Evolutionary conservation across 495 filamentous ascomycete species (phyloP).

Genomic region (Hypomontagnella submonticulosa): DNA sequence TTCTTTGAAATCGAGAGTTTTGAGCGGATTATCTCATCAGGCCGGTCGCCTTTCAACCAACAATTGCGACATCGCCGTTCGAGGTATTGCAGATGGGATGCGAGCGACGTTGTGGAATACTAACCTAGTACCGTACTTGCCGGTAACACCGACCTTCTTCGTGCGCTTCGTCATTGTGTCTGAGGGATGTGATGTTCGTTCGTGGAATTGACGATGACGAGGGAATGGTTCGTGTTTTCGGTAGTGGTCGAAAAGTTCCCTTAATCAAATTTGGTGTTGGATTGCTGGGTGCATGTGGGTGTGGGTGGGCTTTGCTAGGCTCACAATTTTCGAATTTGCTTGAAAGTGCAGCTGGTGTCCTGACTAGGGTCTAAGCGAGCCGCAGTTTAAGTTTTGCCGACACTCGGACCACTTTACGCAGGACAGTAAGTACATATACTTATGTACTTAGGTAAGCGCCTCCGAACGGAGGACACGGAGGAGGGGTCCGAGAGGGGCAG

Average conservation of each 20-base stretch:
- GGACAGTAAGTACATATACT: neutral
- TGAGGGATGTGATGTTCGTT: conserved; percentile 49
- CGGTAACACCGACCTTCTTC: conserved; percentile 93
- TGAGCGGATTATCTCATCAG: neutral
- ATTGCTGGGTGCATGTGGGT: conserved; percentile 12
- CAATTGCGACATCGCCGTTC: conserved; percentile 7
- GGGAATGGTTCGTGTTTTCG: conserved; percentile 34
- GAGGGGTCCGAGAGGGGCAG: neutral
- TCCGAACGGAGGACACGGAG: neutral
- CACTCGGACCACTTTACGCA: conserved; percentile 32
- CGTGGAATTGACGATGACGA: conserved; percentile 52
- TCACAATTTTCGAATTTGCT: conserved; percentile 31
- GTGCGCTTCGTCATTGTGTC: conserved; percentile 95
- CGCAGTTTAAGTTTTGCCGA: conserved; percentile 1
- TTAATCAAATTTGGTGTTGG: conserved; percentile 25
- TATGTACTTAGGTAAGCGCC: too few relatives aligned
- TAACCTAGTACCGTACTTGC: conserved; percentile 70
- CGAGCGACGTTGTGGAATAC: conserved; percentile 41
- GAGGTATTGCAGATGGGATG: conserved; percentile 19
- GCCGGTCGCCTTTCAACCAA: neutral
- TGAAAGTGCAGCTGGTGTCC: conserved; percentile 19
- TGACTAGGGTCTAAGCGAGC: conserved; percentile 41
- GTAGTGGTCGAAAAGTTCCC: conserved; percentile 34
- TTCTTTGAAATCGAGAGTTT: neutral
- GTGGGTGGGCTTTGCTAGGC: conserved; percentile 10